Percentiles rank a stretch among this genome's conserved stretches.
These are phyloP conservation scores for Cucumis cinereus DNA, from an alignment of 306 rosid genomes.

Conservation along the genomic window DNA sequence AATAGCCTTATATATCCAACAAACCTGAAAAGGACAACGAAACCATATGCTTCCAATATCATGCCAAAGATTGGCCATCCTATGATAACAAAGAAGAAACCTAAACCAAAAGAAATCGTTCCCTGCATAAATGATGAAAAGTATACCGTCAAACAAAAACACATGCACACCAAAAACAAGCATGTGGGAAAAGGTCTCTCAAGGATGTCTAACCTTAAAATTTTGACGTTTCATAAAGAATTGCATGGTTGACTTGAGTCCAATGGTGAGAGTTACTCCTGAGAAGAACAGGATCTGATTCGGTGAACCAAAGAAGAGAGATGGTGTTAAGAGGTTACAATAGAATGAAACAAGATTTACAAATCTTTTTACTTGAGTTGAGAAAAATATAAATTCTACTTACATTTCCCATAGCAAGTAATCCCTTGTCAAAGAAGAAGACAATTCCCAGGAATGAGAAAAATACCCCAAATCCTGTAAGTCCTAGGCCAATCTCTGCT, in stretches of 20 bases:
- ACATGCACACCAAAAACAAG: not conserved
- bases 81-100: conserved; percentile 70
- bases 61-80: conserved; percentile 98
- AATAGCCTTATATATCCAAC: not conserved
- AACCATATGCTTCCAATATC: conserved; percentile 89
- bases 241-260: conserved; percentile 81
- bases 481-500: conserved; percentile 93
- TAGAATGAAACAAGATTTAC: not conserved
- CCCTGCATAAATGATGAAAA: conserved; percentile 37
- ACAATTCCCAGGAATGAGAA: conserved; percentile 78
- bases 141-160: not conserved
- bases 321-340: conserved; percentile 13
- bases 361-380: not conserved
- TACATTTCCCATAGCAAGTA: conserved; percentile 98
- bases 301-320: conserved; percentile 18
- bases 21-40: conserved; percentile 84
- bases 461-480: conserved; percentile 94
- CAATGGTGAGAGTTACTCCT: conserved; percentile 89
- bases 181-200: conserved; percentile 1
- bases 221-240: conserved; percentile 92
- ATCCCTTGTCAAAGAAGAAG: conserved; percentile 94
- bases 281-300: conserved; percentile 90
- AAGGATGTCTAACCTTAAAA: conserved; percentile 44
- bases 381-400: conserved; percentile 15
- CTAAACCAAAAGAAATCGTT: conserved; percentile 81